Evolutionary conservation across 345 rosid species (phyloP), one percentile per base, ranked within the genome.

Genomic region (Eucalyptus sp.): DNA sequence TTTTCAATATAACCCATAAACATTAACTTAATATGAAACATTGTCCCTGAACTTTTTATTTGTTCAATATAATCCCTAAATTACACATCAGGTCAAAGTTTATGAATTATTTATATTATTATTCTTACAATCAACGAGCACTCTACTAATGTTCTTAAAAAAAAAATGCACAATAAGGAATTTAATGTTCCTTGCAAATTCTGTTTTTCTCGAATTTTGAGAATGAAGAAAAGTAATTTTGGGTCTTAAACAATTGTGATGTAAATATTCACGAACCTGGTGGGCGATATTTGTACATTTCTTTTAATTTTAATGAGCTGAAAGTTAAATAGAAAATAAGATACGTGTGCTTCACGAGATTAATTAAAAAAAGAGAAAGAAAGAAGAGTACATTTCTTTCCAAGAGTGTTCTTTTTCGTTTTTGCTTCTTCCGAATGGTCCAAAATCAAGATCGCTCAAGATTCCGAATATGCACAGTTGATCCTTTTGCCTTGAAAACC

Each of bases 31-130:
- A 8, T 52, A 52, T 18, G 7, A 1, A 20, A 52, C 8, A 52
- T 52, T 1, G 3, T 7, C 0, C 3, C 0, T 18, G 2, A 52
- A 51, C 0, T 52, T 52, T 18, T 18, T 18, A 52, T 52, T 52
- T 52, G 1, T 43, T 43, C 7, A 43, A 43, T 5, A 0, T 43
- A 43, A 6, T 43, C 44, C 7, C 24, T 52, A 52, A 52, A 52
- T 18, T 52, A 18, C 10, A 7, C 24, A 18, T 52, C 0, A 18
- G 0, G 0, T 10, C 18, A 52, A 18, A 52, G 1, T 52, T 52
- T 52, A 18, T 10, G 18, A 4, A 52, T 4, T 52, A 52, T 18
- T 52, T 18, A 1, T 18, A 7, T 52, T 18, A 52, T 1, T 18
- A 52, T 52, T 52, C 10, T 10, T 18, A 52, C 10, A 56, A 56